phyloP scores from a whole-genome alignment of 768 basidiomycete genomes.

The Russula vinacea region DNA sequence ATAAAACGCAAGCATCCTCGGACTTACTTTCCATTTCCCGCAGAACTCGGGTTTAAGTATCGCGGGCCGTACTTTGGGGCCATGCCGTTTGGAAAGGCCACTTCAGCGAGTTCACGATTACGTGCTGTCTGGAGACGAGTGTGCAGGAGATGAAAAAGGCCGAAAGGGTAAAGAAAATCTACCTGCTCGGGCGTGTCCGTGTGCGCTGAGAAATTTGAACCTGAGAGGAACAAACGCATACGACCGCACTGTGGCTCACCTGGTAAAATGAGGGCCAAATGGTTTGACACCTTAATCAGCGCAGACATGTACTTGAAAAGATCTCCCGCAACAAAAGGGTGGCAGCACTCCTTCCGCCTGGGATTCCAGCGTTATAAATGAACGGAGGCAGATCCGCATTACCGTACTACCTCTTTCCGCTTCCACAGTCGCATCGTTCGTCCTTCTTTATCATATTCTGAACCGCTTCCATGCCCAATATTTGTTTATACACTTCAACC shows the following conservation, averaged over 20 bases:
- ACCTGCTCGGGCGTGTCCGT: slow-evolving; percentile 71
- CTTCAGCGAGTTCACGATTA: slow-evolving; percentile 58
- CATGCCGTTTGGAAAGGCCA: slow-evolving; percentile 58
- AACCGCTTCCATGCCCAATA: slow-evolving; percentile 62
- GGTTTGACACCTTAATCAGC: slow-evolving; percentile 86
- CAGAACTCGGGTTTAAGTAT: slow-evolving; percentile 66
- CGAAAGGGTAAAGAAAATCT: slow-evolving; percentile 1
- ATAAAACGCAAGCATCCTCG: not conserved
- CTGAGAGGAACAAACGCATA: not conserved
- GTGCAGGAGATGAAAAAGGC: slow-evolving; percentile 12
- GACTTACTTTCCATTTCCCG: slow-evolving; percentile 78
- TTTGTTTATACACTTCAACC: slow-evolving; percentile 65
- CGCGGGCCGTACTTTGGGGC: slow-evolving; percentile 60
- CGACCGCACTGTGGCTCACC: slow-evolving; percentile 41
- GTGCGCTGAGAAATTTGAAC: slow-evolving; percentile 46
- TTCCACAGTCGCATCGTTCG: slow-evolving; percentile 70
- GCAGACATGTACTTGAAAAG: slow-evolving; percentile 77
- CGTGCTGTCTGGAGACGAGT: slow-evolving; percentile 41
- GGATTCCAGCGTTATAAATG: slow-evolving; percentile 36
- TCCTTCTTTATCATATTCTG: slow-evolving; percentile 71
- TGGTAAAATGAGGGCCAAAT: slow-evolving; percentile 81
- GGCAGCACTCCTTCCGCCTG: slow-evolving; percentile 59
- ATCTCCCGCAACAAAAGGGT: slow-evolving; percentile 44
- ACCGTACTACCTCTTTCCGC: slow-evolving; percentile 47
- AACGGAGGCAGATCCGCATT: not conserved